Evolutionary conservation across 331 rosid species (phyloP).

Genomic region (Acacia concinna): DNA sequence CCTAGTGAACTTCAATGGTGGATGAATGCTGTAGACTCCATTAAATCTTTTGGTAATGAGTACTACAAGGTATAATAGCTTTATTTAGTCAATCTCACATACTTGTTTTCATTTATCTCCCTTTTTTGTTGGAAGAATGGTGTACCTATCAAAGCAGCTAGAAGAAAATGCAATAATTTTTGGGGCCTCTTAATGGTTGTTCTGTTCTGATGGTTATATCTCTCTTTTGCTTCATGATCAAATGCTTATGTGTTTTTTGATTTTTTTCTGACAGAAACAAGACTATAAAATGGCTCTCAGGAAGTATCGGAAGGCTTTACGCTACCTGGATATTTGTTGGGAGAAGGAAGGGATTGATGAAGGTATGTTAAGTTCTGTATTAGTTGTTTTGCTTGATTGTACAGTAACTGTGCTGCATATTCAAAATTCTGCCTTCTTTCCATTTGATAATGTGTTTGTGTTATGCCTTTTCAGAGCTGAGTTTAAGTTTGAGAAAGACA

Average conservation of each 20-base stretch:
- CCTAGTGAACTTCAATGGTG: slow-evolving; percentile 80
- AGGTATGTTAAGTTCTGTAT: slow-evolving; percentile 41
- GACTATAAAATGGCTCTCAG: slow-evolving; percentile 67
- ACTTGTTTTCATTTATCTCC: not conserved
- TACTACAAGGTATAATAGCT: slow-evolving; percentile 64
- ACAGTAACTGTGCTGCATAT: slow-evolving; percentile 1
- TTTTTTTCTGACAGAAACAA: slow-evolving; percentile 46
- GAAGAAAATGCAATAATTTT: not conserved
- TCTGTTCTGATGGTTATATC: not conserved
- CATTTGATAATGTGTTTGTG: slow-evolving; percentile 13
- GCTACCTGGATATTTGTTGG: slow-evolving; percentile 72
- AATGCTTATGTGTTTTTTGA: not conserved
- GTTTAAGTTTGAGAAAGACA: slow-evolving; percentile 67
- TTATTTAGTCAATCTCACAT: not conserved
- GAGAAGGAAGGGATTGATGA: slow-evolving; percentile 74
- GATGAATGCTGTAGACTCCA: slow-evolving; percentile 68
- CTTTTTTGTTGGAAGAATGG: not conserved
- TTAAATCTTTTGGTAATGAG: slow-evolving; percentile 79
- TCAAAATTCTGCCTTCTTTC: slow-evolving; percentile 8
- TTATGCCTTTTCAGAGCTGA: slow-evolving; percentile 61
- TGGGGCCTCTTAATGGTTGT: not conserved
- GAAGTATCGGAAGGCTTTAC: slow-evolving; percentile 70
- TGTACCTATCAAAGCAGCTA: not conserved
- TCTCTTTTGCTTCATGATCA: not conserved
- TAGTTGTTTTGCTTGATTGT: slow-evolving; percentile 7